A percentile compares a stretch with the other conserved stretches of the same genome.
These are phyloP conservation scores for Jackrogersella multiformis DNA, from an alignment of 495 filamentous ascomycete genomes.

Conservation along the genomic window DNA sequence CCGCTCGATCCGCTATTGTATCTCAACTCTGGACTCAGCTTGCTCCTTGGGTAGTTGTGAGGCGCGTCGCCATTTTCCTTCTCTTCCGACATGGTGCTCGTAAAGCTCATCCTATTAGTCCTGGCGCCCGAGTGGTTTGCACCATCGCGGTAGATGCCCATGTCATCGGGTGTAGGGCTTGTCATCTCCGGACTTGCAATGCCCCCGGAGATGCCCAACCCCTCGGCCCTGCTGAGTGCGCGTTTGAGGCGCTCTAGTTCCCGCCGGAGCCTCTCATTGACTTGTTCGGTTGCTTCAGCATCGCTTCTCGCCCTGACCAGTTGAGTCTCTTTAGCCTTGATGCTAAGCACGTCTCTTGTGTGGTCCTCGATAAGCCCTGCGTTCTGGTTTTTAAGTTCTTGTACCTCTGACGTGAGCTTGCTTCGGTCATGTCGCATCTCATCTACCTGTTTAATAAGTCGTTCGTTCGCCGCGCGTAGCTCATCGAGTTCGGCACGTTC, in stretches of 20 bases:
- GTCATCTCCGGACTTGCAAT: slow-evolving; percentile 55
- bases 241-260: slow-evolving; percentile 95
- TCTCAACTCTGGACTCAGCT: slow-evolving; percentile 63
- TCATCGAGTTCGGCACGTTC: slow-evolving; percentile 92
- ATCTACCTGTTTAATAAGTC: slow-evolving; percentile 72
- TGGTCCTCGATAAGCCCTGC: slow-evolving; percentile 97
- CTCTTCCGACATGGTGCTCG: slow-evolving; percentile 80
- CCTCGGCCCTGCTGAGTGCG: slow-evolving; percentile 65
- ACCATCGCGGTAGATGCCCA: slow-evolving; percentile 65
- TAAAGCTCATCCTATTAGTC: slow-evolving; percentile 69
- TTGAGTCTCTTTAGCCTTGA: slow-evolving; percentile 98
- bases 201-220: slow-evolving; percentile 51
- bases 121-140: slow-evolving; percentile 50
- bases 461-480: slow-evolving; percentile 82
- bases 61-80: slow-evolving; percentile 73
- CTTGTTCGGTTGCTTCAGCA: slow-evolving; percentile 85
- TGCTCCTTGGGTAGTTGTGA: slow-evolving; percentile 54
- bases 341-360: slow-evolving; percentile 90
- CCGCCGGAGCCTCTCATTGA: slow-evolving; percentile 79
- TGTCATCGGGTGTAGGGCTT: slow-evolving; percentile 59
- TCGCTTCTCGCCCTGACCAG: slow-evolving; percentile 90
- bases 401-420: slow-evolving; percentile 78
- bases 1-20: slow-evolving; percentile 63
- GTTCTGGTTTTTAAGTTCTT: slow-evolving; percentile 93
- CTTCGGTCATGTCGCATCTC: slow-evolving; percentile 80